Base-by-base conservation (phyloP, 139 green algal species). In the Edaphochlamys debaryana region DNA sequence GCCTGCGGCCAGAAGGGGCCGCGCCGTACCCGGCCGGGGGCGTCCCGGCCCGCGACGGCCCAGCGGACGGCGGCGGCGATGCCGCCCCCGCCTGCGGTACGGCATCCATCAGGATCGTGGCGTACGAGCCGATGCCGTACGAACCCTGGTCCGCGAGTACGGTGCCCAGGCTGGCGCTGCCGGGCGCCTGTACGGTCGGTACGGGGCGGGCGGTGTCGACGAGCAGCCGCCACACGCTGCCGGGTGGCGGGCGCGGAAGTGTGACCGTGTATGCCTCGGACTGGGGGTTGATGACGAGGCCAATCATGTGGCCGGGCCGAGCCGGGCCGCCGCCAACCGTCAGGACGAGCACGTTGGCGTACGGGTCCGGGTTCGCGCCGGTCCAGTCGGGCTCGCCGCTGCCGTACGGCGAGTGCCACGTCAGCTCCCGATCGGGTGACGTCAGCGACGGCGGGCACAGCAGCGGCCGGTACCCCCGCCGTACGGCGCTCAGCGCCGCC, bases 401-500 rank as follows among this genome's bases (percentile, higher is more conserved):
- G 73, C 73, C 73, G 56, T 69, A 69, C 8, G 73, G 56, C 52
- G 73, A 70, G 30, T 60, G 73, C 73, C 73, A 80, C 22, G 73
- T 69, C 56, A 80, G 29, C 73, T 60, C 73, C 9, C 73, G 73
- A 15, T 80, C 73, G 42, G 73, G 42, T 20, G 56, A 56, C 30
- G 73, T n/a, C 36, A 80, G 41, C 37, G 56, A 70, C 29, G 56
- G 37, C 25, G 73, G 73, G 58, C 73, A 60, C 15, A 80, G 58
- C 36, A 80, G 58, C 38, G 73, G 17, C 4, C 56, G 38, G 58
- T 80, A 80, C 40, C 73, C 73, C 30, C 73, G 56, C 25, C 73
- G 73, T 15, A 80, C 73, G 34, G 73, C 73, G 38, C 56, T 38
- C 73, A 80, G 58, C 73, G 73, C 73, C 56, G 73, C 73, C 56